phyloP scores from a whole-genome alignment of 345 rosid genomes.

The Syzygium aqueum region DNA sequence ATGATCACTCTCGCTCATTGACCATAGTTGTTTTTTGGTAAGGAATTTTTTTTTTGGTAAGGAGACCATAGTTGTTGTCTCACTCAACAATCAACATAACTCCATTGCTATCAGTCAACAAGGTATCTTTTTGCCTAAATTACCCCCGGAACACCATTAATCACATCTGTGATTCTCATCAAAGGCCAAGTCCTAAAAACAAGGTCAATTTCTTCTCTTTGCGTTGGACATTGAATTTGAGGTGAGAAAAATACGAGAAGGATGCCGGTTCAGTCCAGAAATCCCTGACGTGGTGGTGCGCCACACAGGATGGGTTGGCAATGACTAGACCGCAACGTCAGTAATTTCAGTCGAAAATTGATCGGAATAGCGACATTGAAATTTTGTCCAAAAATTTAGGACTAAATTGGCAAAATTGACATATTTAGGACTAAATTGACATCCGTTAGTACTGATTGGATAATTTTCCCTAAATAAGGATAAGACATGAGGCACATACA shows the following conservation, averaged over 20 bases:
- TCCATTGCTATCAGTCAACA: neutral
- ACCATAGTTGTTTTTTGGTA: neutral
- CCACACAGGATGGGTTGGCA: rapidly evolving
- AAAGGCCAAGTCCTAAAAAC: neutral
- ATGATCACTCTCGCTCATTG: neutral
- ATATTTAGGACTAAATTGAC: neutral
- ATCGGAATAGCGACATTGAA: neutral
- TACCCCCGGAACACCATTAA: neutral
- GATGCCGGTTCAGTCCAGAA: neutral
- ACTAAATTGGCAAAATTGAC: neutral
- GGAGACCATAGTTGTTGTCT: neutral
- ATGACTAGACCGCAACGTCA: neutral
- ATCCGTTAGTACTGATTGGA: rapidly evolving
- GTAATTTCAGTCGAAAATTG: neutral
- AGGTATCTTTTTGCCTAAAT: neutral
- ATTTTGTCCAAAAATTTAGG: neutral
- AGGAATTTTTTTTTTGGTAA: no score
- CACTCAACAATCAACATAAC: neutral
- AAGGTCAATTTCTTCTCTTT: neutral
- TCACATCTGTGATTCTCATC: neutral
- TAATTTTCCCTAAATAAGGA: neutral
- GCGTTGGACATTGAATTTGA: neutral
- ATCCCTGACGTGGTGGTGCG: neutral
- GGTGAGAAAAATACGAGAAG: neutral
- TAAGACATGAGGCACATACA: neutral